Evolutionary conservation across 371 early-diverging fungal species (phyloP).

Genomic region (Chytridium lagenaria): DNA sequence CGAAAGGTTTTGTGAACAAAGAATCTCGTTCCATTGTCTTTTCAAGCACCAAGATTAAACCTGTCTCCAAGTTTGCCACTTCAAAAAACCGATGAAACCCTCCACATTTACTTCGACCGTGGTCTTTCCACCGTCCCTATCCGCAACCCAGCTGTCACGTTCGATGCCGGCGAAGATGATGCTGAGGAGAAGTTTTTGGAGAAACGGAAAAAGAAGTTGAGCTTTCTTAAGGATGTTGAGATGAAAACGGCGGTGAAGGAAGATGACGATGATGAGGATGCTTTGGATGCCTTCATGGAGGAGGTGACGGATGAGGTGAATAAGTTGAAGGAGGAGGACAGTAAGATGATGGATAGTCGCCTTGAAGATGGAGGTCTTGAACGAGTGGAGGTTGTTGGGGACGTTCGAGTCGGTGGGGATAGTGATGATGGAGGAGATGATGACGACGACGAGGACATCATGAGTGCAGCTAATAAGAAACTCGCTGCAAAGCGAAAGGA

Average conservation of each 20-base stretch:
- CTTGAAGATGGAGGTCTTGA: slow-evolving; percentile 18
- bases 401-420: slow-evolving; percentile 45
- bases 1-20: neutral
- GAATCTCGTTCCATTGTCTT: neutral
- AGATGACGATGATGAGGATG: slow-evolving; percentile 60
- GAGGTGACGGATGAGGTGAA: slow-evolving; percentile 79
- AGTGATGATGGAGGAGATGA: slow-evolving; percentile 57
- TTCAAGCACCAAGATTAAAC: neutral
- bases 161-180: slow-evolving; percentile 11
- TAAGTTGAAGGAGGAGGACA: slow-evolving; percentile 71
- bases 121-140: neutral
- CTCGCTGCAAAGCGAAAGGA: slow-evolving; percentile 94
- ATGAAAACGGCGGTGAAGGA: slow-evolving; percentile 28
- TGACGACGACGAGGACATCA: slow-evolving; percentile 70
- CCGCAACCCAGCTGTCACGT: neutral
- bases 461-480: slow-evolving; percentile 68
- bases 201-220: neutral
- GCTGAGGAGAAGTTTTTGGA: neutral
- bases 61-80: slow-evolving; percentile 4
- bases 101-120: neutral
- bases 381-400: slow-evolving; percentile 21
- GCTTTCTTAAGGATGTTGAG: neutral
- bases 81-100: slow-evolving; percentile 7
- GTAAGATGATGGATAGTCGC: neutral
- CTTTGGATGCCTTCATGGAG: slow-evolving; percentile 85